phyloP scores from a whole-genome alignment of 345 rosid genomes.

The Citrus cavaleriei region DNA sequence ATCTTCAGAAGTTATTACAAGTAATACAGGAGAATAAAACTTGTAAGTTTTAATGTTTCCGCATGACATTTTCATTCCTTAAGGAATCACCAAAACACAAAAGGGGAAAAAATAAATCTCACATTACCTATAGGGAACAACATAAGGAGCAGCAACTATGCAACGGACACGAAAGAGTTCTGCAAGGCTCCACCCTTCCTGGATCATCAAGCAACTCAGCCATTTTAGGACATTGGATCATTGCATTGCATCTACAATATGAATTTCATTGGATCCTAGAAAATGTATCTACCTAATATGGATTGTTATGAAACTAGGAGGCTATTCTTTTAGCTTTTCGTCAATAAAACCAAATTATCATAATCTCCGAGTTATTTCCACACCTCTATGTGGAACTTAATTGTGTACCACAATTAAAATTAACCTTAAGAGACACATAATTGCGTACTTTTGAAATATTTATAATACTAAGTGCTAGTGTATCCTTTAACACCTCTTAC shows the following conservation, averaged over 20 bases:
- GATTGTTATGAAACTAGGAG: too few species aligned
- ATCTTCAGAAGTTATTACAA: not conserved
- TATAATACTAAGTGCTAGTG: not conserved
- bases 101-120: not conserved
- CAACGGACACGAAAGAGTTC: constrained; percentile 70
- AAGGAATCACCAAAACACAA: not conserved
- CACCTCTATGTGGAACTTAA: not conserved
- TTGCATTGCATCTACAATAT: too few species aligned
- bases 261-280: not conserved
- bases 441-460: not conserved
- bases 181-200: constrained; percentile 98
- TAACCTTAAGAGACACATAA: not conserved
- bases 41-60: not conserved
- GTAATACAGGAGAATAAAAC: not conserved
- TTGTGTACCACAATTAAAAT: too few species aligned
- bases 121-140: constrained; percentile 85
- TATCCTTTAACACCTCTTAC: not conserved
- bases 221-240: not conserved
- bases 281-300: not conserved
- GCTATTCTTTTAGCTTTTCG: not conserved
- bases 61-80: not conserved
- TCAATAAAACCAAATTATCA: not conserved
- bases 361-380: not conserved
- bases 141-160: constrained; percentile 85
- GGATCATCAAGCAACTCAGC: constrained; percentile 17